phyloP scores from a whole-genome alignment of 2,329 filamentous ascomycete genomes.

The Neofusicoccum umdonicola region DNA sequence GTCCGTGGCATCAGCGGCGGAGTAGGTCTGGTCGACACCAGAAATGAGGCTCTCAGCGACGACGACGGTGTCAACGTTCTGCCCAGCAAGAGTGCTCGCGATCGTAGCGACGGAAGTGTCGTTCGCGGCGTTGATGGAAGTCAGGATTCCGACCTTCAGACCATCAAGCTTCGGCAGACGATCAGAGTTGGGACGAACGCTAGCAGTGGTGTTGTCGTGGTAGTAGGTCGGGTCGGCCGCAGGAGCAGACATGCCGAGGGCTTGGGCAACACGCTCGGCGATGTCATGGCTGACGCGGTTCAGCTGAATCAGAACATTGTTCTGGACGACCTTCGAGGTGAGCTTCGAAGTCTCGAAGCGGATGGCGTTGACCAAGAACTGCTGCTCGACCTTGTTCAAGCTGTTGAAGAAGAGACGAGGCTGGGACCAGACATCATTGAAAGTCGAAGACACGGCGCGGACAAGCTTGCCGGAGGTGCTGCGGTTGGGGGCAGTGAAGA shows the following conservation, averaged over 20 bases:
- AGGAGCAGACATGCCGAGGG: conserved; percentile 60
- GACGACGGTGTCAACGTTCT: conserved; percentile 58
- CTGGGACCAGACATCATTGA: conserved; percentile 71
- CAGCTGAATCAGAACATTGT: conserved; percentile 66
- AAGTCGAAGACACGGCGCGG: conserved; percentile 60
- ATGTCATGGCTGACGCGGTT: conserved; percentile 68
- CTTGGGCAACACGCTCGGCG: conserved; percentile 61
- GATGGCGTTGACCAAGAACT: conserved; percentile 70
- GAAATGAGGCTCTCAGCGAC: conserved; percentile 58
- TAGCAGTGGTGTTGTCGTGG: conserved; percentile 64
- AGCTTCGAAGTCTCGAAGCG: conserved; percentile 68
- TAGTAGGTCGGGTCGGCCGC: conserved; percentile 63
- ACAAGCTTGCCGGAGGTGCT: conserved; percentile 52
- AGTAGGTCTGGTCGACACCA: conserved; percentile 64
- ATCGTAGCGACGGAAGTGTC: conserved; percentile 53
- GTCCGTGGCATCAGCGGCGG: conserved; percentile 58
- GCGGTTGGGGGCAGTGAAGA: conserved; percentile 66
- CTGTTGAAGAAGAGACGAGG: conserved; percentile 72
- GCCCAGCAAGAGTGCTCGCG: conserved; percentile 47
- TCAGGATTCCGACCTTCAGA: conserved; percentile 63
- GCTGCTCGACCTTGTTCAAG: conserved; percentile 62
- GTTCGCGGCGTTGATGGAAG: conserved; percentile 47
- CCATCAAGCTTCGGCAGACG: conserved; percentile 61
- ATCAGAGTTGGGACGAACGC: conserved; percentile 59
- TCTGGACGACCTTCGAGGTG: conserved; percentile 56